Percentiles rank a stretch among this genome's conserved stretches.
Conservation (phyloP, 2,329 filamentous ascomycete species). For the Phyllosticta capitalensis region DNA sequence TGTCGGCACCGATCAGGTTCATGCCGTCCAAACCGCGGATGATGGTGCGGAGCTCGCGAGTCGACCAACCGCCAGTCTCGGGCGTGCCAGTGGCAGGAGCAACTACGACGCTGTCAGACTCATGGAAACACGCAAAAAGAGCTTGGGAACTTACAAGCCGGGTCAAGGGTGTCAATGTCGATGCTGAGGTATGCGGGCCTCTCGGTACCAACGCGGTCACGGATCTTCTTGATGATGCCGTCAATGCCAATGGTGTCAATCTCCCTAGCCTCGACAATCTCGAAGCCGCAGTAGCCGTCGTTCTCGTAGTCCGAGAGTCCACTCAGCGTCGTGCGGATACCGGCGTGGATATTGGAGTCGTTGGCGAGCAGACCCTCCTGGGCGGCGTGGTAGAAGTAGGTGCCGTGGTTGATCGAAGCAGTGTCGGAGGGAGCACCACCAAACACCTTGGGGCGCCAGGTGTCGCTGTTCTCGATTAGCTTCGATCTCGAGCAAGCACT, state of each 20-base stretch:
- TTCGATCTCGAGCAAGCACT: neutral
- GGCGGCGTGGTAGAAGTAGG: conserved; percentile 77
- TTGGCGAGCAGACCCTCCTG: conserved; percentile 70
- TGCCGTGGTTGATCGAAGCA: conserved; percentile 76
- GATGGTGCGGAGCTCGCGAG: conserved; percentile 62
- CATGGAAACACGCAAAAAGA: neutral
- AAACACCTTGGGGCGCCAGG: conserved; percentile 77
- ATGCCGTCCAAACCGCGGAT: conserved; percentile 58
- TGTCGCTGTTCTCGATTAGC: conserved; percentile 27
- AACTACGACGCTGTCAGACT: conserved; percentile 31
- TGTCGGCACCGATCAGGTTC: conserved; percentile 60
- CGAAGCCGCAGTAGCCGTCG: conserved; percentile 75
- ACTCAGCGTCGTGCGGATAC: conserved; percentile 72
- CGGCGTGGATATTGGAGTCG: conserved; percentile 79
- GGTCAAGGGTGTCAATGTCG: conserved; percentile 83
- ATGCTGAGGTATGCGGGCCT: conserved; percentile 74
- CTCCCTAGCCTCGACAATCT: conserved; percentile 68
- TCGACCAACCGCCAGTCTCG: conserved; percentile 68
- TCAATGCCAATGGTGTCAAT: conserved; percentile 59
- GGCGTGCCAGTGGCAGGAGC: conserved; percentile 67
- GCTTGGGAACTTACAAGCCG: conserved; percentile 50
- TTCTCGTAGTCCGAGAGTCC: conserved; percentile 76
- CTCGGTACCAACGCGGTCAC: conserved; percentile 61
- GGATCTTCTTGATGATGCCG: conserved; percentile 71
- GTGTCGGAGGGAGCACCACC: conserved; percentile 68